phyloP scores from a whole-genome alignment of 192 early-diverging fungal genomes.

The Coemansia reversa region DNA sequence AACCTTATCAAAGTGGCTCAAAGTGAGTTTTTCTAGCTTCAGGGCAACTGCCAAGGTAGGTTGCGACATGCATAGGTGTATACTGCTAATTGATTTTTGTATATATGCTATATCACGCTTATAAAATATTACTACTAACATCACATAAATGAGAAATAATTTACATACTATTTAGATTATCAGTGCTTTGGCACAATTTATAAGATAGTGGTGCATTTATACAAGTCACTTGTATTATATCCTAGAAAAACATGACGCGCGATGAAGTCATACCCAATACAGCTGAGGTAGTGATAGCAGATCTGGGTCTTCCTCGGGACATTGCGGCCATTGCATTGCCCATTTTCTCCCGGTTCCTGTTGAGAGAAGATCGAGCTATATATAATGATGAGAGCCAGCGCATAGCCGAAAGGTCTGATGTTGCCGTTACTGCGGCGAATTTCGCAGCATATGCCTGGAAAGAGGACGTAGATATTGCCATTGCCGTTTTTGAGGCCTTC shows the following conservation, averaged over 20 bases:
- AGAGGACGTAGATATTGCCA: not conserved
- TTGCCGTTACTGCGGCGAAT: not conserved
- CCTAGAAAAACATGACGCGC: not conserved
- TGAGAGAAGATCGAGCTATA: too few species aligned
- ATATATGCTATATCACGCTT: too few species aligned
- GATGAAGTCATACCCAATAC: not conserved
- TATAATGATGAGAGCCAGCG: not conserved
- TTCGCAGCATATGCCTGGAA: constrained; percentile 9
- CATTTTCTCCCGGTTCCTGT: not conserved
- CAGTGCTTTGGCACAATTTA: too few species aligned
- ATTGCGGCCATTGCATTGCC: not conserved
- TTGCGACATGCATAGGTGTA: too few species aligned
- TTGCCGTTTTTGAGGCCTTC: constrained; percentile 9
- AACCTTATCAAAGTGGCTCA: too few species aligned
- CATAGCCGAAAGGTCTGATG: not conserved
- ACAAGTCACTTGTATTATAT: not conserved
- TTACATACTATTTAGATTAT: too few species aligned
- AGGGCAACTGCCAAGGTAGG: too few species aligned
- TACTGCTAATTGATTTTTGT: too few species aligned
- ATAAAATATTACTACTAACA: too few species aligned
- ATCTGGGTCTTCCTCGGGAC: not conserved
- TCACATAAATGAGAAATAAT: too few species aligned
- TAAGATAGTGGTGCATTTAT: not conserved
- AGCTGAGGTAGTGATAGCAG: not conserved
- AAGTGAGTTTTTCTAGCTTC: too few species aligned